Evolutionary conservation across 768 basidiomycete species (phyloP).

Genomic region (Neoboletus subvelutipes): DNA sequence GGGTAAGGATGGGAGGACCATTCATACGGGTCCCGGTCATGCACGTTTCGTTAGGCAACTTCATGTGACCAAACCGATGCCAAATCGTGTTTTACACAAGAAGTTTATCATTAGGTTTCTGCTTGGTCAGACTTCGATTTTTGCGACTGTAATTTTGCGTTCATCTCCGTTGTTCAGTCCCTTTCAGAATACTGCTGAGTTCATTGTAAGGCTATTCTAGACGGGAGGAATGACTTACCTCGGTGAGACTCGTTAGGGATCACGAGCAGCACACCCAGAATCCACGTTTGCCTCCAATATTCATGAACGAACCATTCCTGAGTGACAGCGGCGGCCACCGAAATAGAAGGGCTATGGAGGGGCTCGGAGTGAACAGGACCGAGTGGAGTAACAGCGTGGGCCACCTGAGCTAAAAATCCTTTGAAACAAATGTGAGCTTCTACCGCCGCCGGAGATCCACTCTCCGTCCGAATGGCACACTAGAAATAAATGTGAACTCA

Average conservation of each 20-base stretch:
- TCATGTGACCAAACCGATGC: too few species aligned
- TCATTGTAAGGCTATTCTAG: neutral
- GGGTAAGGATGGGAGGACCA: neutral
- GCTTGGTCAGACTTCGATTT: too few species aligned
- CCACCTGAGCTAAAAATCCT: neutral
- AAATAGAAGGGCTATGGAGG: neutral
- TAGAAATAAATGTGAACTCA: neutral
- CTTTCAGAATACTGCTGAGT: neutral
- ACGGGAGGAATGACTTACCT: neutral
- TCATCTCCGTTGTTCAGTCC: neutral
- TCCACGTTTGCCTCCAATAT: neutral
- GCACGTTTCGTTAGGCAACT: neutral
- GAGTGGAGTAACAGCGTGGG: neutral
- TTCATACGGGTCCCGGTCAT: neutral
- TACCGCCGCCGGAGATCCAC: neutral
- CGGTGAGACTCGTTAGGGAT: neutral
- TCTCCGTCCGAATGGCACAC: neutral
- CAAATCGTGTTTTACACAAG: too few species aligned
- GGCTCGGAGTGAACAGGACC: neutral
- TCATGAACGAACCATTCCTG: neutral
- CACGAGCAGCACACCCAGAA: neutral
- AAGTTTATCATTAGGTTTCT: too few species aligned
- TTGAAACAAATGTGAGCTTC: neutral
- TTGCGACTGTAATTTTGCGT: neutral
- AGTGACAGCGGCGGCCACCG: neutral